These are phyloP conservation scores for Hsuehochloa calcarea DNA, from an alignment of 176 grass and related monocot genomes.

Conservation along the genomic window DNA sequence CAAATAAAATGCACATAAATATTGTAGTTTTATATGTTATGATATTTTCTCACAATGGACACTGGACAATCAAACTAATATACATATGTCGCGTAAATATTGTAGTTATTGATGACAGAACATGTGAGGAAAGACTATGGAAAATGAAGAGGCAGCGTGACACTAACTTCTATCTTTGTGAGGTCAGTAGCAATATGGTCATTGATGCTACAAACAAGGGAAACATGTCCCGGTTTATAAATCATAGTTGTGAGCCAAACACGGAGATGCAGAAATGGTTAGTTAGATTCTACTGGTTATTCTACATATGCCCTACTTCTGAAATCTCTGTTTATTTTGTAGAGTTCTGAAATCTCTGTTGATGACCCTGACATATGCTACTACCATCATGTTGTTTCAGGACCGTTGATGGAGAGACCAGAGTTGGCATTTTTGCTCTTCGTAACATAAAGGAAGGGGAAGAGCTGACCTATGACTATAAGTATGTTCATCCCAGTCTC, in stretches of 20 bases:
- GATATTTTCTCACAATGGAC: conserved; percentile 6
- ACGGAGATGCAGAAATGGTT: conserved; percentile 99
- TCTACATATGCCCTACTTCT: conserved; percentile 30
- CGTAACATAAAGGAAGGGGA: conserved; percentile 80
- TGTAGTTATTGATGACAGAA: conserved; percentile 90
- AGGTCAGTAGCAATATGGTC: conserved; percentile 91
- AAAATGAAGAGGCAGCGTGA: conserved; percentile 77
- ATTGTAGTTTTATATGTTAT: conserved; percentile 6
- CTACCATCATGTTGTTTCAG: conserved; percentile 47
- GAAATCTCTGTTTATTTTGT: not conserved
- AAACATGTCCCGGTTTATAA: conserved; percentile 95
- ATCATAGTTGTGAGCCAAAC: conserved; percentile 98
- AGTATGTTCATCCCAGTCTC: conserved; percentile 54
- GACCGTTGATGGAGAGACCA: conserved; percentile 89
- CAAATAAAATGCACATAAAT: conserved; percentile 11
- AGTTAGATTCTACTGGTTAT: conserved; percentile 30
- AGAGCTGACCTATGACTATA: conserved; percentile 93
- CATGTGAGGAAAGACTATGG: conserved; percentile 95
- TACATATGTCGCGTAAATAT: conserved; percentile 21
- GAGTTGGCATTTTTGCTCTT: conserved; percentile 92
- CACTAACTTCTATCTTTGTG: conserved; percentile 93
- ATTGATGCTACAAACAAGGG: conserved; percentile 96
- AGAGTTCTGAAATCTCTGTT: conserved; percentile 9
- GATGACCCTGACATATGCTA: conserved; percentile 25
- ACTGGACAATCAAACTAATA: conserved; percentile 28